phyloP scores from a whole-genome alignment of 2,329 filamentous ascomycete genomes.

The Ophiostoma sp. region DNA sequence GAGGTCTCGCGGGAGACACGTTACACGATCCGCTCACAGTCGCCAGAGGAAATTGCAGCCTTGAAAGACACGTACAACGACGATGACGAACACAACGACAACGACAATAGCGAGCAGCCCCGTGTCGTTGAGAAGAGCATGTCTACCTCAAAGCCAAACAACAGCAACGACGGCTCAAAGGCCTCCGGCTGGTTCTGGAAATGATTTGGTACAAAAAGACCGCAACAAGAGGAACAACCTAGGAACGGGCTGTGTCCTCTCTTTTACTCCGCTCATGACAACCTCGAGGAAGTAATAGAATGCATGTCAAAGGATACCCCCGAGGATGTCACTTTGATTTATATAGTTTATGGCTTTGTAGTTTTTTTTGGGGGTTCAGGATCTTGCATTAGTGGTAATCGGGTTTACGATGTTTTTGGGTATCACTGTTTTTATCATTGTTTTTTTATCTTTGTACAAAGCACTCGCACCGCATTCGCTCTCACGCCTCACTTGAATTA shows the following conservation, averaged over 20 bases:
- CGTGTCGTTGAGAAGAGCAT: constrained; percentile 9
- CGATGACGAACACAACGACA: neutral
- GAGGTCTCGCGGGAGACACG: constrained; percentile 43
- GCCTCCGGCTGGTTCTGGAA: constrained; percentile 47
- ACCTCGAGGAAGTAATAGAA: constrained; percentile 12
- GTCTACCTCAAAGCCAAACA: constrained; percentile 17
- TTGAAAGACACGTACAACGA: constrained; percentile 6
- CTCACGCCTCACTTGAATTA: neutral
- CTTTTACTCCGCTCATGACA: constrained; percentile 15
- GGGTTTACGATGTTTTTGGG: neutral
- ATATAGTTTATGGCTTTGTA: neutral
- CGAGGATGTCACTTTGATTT: constrained; percentile 16
- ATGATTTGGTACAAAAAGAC: constrained; percentile 26
- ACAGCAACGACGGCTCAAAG: constrained; percentile 30
- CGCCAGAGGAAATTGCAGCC: neutral
- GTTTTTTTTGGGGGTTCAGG: neutral
- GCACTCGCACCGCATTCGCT: neutral
- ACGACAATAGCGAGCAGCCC: neutral
- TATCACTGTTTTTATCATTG: neutral
- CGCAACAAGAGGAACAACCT: neutral
- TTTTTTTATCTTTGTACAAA: constrained; percentile 6
- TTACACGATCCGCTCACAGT: constrained; percentile 28
- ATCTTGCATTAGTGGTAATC: neutral
- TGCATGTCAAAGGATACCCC: constrained; percentile 18
- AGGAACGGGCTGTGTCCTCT: neutral